phyloP scores from a whole-genome alignment of 192 early-diverging fungal genomes.

The Allomyces arbusculus region DNA sequence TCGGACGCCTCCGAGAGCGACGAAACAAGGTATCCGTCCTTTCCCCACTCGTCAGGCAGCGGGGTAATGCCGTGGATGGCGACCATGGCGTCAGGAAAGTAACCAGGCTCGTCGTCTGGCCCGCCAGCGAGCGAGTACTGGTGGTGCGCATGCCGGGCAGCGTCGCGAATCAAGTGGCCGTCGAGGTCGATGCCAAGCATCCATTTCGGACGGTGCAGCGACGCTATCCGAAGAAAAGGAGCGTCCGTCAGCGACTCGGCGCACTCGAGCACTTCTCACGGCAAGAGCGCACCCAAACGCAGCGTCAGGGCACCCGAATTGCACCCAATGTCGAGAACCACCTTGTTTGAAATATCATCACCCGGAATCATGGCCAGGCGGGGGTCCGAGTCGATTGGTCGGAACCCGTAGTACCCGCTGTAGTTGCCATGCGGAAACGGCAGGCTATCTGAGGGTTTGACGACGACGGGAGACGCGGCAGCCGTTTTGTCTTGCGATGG shows the following conservation, averaged over 20 bases:
- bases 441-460: no score
- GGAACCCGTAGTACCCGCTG: conserved; percentile 29
- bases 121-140: conserved; percentile 14
- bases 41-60: conserved; percentile 4
- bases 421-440: conserved; percentile 30
- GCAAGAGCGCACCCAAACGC: conserved; percentile 17
- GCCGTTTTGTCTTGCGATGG: no score
- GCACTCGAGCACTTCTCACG: neutral
- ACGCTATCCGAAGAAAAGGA: conserved; percentile 13
- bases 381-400: conserved; percentile 19
- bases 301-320: conserved; percentile 43
- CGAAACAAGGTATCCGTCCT: no score
- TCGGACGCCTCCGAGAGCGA: no score
- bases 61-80: conserved; percentile 17
- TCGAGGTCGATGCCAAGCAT: conserved; percentile 63
- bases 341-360: conserved; percentile 24
- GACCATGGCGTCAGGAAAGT: conserved; percentile 29
- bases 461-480: no score
- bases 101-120: conserved; percentile 8
- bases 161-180: conserved; percentile 32
- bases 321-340: conserved; percentile 61
- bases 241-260: neutral
- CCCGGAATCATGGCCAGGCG: conserved; percentile 30
- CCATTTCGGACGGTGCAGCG: conserved; percentile 20
- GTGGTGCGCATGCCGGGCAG: conserved; percentile 18